Base-by-base conservation (phyloP, 495 filamentous ascomycete genomes). In the Jackrogersella minutella region DNA sequence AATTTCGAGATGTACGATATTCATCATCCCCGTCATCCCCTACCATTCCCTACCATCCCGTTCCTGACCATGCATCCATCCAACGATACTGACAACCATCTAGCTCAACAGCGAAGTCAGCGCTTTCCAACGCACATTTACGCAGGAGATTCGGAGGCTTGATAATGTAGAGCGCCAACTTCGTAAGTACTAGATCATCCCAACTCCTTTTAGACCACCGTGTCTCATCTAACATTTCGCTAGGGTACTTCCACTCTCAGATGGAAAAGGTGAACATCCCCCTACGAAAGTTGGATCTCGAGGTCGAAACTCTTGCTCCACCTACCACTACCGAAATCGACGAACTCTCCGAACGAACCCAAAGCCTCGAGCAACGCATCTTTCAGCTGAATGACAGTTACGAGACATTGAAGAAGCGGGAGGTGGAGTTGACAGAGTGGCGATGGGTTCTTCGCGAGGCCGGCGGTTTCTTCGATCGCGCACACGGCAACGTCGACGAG, bases 151-250 rank as follows among this genome's bases (percentile, higher is more conserved):
- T 65, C 87, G 95, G 56, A 87, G 95, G 49, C 86, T 99, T 56
- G 95, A 98, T 80, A 98, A 99, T 87, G 92, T 97, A 51, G 96
- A 98, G 78, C 87, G 95, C 74, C 95, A 98, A 74, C 88, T 99
- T 55, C 91, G 93, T 94, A 91, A 74, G 91, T 69, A 36, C 37
- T 41, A 13, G 39, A 7, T 7, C 44, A 37, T 30, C 30, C 30
- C 26, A 7, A 24, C 37, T n/a, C n/a, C 28, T 59, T 43, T 17
- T 36, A 16, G n/a, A 41, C 22, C 21, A 43, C 21, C 26, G 24
- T 33, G 33, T 49, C 54, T 50, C 4, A 21, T 66, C 62, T 64
- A 37, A 70, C 62, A 30, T 21, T 0, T 7, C 28, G 14, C 28
- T 66, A 91, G 93, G 91, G 64, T 98, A 93, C 79, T 98, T 99